Base-by-base conservation (phyloP, 2,329 filamentous ascomycete genomes). In the Penicillium sp. region DNA sequence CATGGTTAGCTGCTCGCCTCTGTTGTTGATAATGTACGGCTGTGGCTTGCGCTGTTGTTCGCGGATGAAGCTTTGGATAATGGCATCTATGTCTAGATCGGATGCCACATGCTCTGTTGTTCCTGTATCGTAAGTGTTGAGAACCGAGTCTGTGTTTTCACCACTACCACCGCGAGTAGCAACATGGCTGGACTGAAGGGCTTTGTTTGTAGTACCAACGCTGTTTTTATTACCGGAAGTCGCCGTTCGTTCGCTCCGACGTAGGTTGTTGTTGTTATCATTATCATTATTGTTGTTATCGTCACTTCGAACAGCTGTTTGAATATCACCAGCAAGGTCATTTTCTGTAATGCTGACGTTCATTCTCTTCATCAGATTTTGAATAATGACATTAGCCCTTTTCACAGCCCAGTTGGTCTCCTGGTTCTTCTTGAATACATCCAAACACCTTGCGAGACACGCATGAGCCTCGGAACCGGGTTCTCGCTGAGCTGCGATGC, bases 371-470 rank as follows among this genome's bases (percentile, higher is more conserved):
- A 79, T 79, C 12, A 81, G 62, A 33, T 71, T 72, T 43, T 77
- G 66, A 0, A 81, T 74, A 11, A 81, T 76, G 0, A 72, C 71
- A 7, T 72, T 71, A 0, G 79, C 79, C 23, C 76, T 74, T 33
- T 74, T 70, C 0, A 80, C 77, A 0, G 79, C 78, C 62, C 74
- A 78, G 23, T 81, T 81, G 0, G 78, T 81, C 58, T 78, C 77
- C 50, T 79, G 74, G 28, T 82, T 81, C 33, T 79, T 74, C 14
- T 71, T 64, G 23, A 82, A 79, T 0, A 81, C 74, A 0, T 71
- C 71, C 1, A 81, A 61, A 55, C 79, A 82, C 0, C 73, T 76
- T 26, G 72, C 69, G 0, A 81, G 67, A 46, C 68, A 70, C 2
- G 64, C 59, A 57, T 77, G 72, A 0, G 77, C 73, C 3, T 74